A percentile compares a stretch with the other conserved stretches of the same genome.
Evolutionary conservation across 1,284 basidiomycete genomes (phyloP).

Genomic region (Cystobasidiaceae sp.): DNA sequence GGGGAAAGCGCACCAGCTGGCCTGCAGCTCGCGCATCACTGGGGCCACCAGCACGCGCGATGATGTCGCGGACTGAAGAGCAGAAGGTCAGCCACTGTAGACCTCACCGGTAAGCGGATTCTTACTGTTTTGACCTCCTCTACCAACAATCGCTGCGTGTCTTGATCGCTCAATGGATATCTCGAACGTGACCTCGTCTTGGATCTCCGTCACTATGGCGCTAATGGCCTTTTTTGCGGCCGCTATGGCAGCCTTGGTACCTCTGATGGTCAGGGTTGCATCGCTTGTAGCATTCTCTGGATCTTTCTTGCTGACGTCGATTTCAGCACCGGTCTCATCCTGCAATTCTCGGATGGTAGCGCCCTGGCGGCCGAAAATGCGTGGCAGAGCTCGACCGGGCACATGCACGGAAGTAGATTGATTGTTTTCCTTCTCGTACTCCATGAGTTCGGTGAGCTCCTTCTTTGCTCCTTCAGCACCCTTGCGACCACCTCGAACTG

Average conservation of each 20-base stretch:
- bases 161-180: constrained; percentile 73
- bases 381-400: constrained; percentile 75
- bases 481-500: constrained; percentile 90
- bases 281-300: constrained; percentile 55
- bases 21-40: constrained; percentile 72
- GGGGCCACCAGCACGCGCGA: constrained; percentile 74
- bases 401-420: constrained; percentile 73
- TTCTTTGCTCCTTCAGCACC: constrained; percentile 86
- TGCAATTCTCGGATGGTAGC: constrained; percentile 93
- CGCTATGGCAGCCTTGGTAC: constrained; percentile 79
- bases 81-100: background rate
- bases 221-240: constrained; percentile 81
- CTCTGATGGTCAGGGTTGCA: constrained; percentile 70
- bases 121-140: constrained; percentile 69
- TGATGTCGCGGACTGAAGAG: constrained; percentile 66
- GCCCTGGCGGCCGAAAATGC: constrained; percentile 86
- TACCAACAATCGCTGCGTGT: constrained; percentile 87
- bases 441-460: constrained; percentile 68
- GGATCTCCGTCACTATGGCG: constrained; percentile 73
- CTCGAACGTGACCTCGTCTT: constrained; percentile 67
- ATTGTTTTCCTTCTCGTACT: constrained; percentile 89
- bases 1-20: constrained; percentile 77
- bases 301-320: constrained; percentile 74
- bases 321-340: constrained; percentile 78
- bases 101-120: background rate